Base-by-base conservation (phyloP, 768 basidiomycete genomes). In the Amanita muscaria region DNA sequence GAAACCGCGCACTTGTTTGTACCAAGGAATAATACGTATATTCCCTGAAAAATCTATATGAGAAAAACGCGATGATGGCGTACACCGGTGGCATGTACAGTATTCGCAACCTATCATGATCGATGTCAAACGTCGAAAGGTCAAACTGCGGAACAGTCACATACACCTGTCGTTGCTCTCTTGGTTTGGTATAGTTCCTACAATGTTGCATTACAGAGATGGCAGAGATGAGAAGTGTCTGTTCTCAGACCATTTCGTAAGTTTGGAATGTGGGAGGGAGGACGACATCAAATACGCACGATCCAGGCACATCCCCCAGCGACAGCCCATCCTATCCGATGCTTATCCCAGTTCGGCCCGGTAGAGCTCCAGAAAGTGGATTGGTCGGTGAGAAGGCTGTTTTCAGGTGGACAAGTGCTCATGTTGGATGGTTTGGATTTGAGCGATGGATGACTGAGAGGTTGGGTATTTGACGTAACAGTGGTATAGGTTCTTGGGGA, bases 11-110 rank as follows among this genome's bases (percentile, higher is more conserved):
- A 66, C 70, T 68, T 27, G 68, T 60, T 64, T 73, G 58, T 37
- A 69, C 60, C 29, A 75, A 65, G 7, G 71, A 72, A 42, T 72
- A 70, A 50, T 66, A 64, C 19, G 62, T 87, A 56, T 87, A 91
- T 46, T 74, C 65, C 30, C 87, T 76, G 67, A 87, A 92, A 64
- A 66, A 92, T 1, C 89, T 77, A 55, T 88, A 93, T 21, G 85
- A 86, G 53, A 87, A 75, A 66, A 92, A 93, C 1, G 87, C 88
- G 39, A 92, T 76, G 50, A 90, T 64, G 21, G 81, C 82, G 59
- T 85, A 90, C 33, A 90, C 70, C 1, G 79, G 76, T 2, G 88
- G 88, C 87, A 91, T 86, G 53, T 87, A 88, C 50, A 90, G 56
- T 36, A 90, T 78, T 47, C 88, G 79, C n/a, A 88, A 53, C 47